Evolutionary conservation across 495 filamentous ascomycete species (phyloP), one percentile per base, ranked within the genome.

Genomic region (Aeminium ludgeri): DNA sequence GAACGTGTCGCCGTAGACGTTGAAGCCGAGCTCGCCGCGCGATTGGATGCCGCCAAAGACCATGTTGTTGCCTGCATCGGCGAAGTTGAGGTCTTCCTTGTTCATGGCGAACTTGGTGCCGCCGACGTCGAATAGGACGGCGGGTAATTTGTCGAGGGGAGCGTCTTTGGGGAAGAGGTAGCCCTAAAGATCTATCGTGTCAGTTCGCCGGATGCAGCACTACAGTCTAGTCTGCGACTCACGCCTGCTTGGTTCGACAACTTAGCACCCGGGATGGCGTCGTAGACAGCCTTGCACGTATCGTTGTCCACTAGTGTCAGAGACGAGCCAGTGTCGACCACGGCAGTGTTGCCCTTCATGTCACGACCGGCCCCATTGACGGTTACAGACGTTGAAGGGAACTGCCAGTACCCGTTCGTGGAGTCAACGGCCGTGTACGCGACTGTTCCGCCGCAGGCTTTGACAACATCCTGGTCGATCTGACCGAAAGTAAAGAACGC

Each of bases 401-500:
- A 74, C 59, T 69, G 60, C 81, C 81, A 86, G 60, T 82, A 81
- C 13, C 81, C 80, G 29, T 77, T 55, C 7, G 69, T 73, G 37
- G 70, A 76, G 59, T 85, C 77, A 36, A 86, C 55, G 20, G 69
- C 59, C 0, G 75, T 71, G 62, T 79, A 86, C 40, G 80, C 68
- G 1, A 69, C 49, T 18, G 65, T 70, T 0, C 68, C 67, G 0
- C 69, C 68, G 6, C 62, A 45, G 1, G 81, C 65, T 1, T 72
- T 67, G 11, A 40, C 27, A 2, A 40, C 38, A 6, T 69, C 71
- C 45, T 80, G 52, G 51, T 85, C 81, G 49, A 86, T 76, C 51
- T 65, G 82, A 17, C 81, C 81, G 49, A 86, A 85, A 0, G 81
- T 84, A 59, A 81, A 86, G 64, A 86, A 86, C 1, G 74, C 76